Base-by-base conservation (phyloP, 2,329 filamentous ascomycete genomes). In the Fusarium coffeatum region DNA sequence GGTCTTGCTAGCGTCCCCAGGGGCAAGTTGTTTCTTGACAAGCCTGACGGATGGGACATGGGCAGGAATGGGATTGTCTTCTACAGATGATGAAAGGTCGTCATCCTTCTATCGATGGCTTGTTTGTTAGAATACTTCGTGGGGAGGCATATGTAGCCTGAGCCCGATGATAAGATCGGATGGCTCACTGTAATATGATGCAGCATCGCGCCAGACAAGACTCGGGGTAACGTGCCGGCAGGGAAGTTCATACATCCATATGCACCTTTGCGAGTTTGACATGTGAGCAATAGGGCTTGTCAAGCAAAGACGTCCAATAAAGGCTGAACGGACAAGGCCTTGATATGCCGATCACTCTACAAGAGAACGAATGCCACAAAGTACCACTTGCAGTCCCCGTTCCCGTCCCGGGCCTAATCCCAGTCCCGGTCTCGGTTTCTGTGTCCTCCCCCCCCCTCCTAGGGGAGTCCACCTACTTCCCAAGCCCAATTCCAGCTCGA, bases 201-300 rank as follows among this genome's bases (percentile, higher is more conserved):
- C 49, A 51, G 66, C 53, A 74, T 70, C 60, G 69, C 66, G 55
- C 68, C 66, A 72, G 65, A 68, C 57, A 61, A 59, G 63, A 57
- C 30, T 49, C 47, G 47, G 54, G 42, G 32, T 53, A 48, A 15
- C 40, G 40, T 37, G 40, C 50, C 58, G 45, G 16, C 53, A 64
- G 40, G 67, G 61, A 63, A 58, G 27, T 54, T 71, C 55, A 69
- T 66, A 59, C 59, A 58, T 71, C 50, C 51, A 40, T 47, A 70
- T 73, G 68, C 62, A 66, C 56, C 66, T 55, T 66, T 70, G 65
- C 65, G 68, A 65, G 63, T 64, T 74, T 74, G 69, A 75, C 72
- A 74, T 74, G 72, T 75, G 72, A 74, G 72, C 62, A 48, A 72
- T 74, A 74, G 70, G 71, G 64, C 64, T 69, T 68, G 50, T 59